These are phyloP conservation scores for Plasmodium knowlesi DNA, from an alignment of 169 alveolate genomes.

Conservation along the genomic window DNA sequence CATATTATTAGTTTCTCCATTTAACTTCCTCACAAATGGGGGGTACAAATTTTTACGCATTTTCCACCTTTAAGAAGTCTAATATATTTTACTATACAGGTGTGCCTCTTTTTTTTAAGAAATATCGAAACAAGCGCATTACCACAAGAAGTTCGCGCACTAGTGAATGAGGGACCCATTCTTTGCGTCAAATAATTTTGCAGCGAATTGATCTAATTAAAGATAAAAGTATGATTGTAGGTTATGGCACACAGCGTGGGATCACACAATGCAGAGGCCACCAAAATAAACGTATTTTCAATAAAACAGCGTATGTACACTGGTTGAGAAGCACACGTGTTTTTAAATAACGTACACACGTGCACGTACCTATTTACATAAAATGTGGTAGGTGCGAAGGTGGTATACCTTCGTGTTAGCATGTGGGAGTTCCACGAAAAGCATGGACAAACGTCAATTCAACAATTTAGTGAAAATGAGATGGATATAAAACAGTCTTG, in stretches of 20 bases:
- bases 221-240: not conserved
- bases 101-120: not conserved
- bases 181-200: not conserved
- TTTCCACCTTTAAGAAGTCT: not conserved
- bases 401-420: not conserved
- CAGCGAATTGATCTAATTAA: slow-evolving; percentile 2
- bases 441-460: not conserved
- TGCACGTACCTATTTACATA: not conserved
- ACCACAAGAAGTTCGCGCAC: not conserved
- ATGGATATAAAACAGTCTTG: slow-evolving; percentile 82
- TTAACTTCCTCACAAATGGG: not conserved
- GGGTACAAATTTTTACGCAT: not conserved
- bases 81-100: not conserved
- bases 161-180: not conserved
- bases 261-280: not conserved
- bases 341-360: not conserved
- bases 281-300: not conserved
- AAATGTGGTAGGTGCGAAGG: not conserved
- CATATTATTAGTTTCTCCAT: not conserved
- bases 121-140: not conserved
- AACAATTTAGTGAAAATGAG: slow-evolving; percentile 82
- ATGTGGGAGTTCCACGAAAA: not conserved
- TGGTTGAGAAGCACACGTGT: not conserved
- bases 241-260: not conserved
- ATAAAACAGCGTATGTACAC: not conserved